Evolutionary conservation across 768 basidiomycete species (phyloP).

Genomic region (Dentipellis sp.): DNA sequence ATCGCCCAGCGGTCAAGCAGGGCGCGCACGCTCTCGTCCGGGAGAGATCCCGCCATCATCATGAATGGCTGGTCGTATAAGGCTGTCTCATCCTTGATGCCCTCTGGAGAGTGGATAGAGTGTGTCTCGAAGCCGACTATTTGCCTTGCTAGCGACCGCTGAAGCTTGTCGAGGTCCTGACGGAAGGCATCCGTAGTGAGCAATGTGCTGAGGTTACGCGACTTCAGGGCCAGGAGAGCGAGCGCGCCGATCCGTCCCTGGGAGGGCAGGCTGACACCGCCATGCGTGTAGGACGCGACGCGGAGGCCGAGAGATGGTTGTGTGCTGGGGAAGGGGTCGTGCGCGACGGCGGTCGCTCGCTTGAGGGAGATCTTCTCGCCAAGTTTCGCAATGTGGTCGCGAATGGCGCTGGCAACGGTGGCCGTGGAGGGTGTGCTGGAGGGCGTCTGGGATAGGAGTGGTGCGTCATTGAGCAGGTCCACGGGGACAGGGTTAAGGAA

Average conservation of each 20-base stretch:
- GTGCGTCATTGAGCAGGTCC: constrained; percentile 50
- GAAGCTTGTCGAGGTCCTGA: constrained; percentile 10
- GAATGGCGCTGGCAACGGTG: constrained; percentile 57
- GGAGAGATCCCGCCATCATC: constrained; percentile 7
- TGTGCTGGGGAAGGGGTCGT: constrained; percentile 17
- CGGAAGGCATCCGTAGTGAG: constrained; percentile 4
- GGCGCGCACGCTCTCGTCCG: constrained; percentile 10
- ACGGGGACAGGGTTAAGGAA: constrained; percentile 43
- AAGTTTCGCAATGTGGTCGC: constrained; percentile 61
- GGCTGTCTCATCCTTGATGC: constrained; percentile 3
- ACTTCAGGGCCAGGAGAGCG: constrained; percentile 11
- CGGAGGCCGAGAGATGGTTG: constrained; percentile 5
- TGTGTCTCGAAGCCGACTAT: constrained; percentile 13
- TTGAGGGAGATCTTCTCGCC: constrained; percentile 72
- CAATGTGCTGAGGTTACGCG: constrained; percentile 5
- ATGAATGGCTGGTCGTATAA: constrained; percentile 14
- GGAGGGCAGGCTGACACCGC: not conserved
- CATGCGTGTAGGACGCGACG: constrained; percentile 11
- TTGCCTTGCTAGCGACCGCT: constrained; percentile 11
- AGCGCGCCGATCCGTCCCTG: constrained; percentile 12
- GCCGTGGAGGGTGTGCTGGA: constrained; percentile 21
- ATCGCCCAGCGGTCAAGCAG: constrained; percentile 11
- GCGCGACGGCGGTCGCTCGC: constrained; percentile 32
- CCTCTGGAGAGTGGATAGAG: constrained; percentile 1
- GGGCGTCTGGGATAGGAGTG: constrained; percentile 40